Base-by-base conservation (phyloP, 768 basidiomycete genomes). In the Hydnomerulius pinastri region DNA sequence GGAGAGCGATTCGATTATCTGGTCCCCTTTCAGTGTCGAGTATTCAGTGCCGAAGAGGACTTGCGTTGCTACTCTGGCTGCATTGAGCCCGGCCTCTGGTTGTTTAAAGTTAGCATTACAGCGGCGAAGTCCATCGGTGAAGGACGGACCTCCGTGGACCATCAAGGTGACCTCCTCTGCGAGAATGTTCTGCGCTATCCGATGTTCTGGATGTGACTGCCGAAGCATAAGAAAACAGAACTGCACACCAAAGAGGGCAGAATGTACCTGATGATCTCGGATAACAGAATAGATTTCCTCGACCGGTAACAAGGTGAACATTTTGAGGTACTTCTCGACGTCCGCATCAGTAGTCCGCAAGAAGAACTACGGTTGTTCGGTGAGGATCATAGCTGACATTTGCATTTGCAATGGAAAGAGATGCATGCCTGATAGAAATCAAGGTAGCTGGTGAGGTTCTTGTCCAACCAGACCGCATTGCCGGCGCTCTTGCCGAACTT, bases 401-500 rank as follows among this genome's bases (percentile, higher is more conserved):
- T 4, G 11, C 6, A 9, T 24, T 10, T n/a, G n/a, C n/a, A n/a
- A n/a, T n/a, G n/a, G n/a, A n/a, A 32, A 17, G n/a, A 11, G 36
- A 43, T n/a, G 33, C 53, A 27, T 49, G 89, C 96, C 76, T 99
- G 97, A 62, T 98, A 98, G 61, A 99, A 93, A 56, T 98, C 95
- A 58, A 90, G 90, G 17, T 89, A 78, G 55, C 88, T 90, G 3
- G 96, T 98, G 62, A 90, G 66, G 11, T 71, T 62, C 23, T 80
- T 72, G 64, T 97, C 85, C 30, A 99, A 73, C 90, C 96, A 98
- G 1, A 99, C 72, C 2, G 96, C 96, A 60, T 98, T 98, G 3
- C 96, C 95, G 0, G 91, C 88, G 58, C 90, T 94, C 76, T 99
- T 99, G 6, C 96, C 97, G 68, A 98, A 96, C 73, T 99, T 99